These are phyloP conservation scores for Hymenoscyphus repandus DNA, from an alignment of 2,329 filamentous ascomycete genomes.

Conservation along the genomic window DNA sequence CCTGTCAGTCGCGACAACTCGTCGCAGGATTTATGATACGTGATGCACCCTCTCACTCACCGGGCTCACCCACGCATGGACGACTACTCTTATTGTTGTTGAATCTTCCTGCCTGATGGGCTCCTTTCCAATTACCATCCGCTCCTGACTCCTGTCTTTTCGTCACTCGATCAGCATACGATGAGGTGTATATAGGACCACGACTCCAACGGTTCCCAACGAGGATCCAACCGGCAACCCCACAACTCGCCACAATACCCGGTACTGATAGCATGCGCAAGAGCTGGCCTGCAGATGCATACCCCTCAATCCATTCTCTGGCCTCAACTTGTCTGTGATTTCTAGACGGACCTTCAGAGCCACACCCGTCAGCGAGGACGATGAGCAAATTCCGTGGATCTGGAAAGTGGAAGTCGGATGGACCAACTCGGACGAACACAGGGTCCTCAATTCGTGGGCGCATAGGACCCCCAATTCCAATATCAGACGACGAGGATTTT, in stretches of 20 bases:
- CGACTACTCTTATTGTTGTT: slow-evolving; percentile 19
- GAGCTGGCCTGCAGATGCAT: slow-evolving; percentile 12
- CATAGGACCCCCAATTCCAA: slow-evolving; percentile 49
- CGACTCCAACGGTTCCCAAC: neutral
- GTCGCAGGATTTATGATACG: slow-evolving; percentile 28
- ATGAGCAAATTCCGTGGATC: slow-evolving; percentile 27
- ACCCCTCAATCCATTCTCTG: slow-evolving; percentile 7
- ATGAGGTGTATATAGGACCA: neutral
- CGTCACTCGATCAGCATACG: neutral
- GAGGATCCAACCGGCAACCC: too few species aligned
- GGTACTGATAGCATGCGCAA: slow-evolving; percentile 11
- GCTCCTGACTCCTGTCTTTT: too few species aligned
- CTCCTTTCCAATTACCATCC: too few species aligned
- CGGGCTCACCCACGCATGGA: slow-evolving; percentile 13
- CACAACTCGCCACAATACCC: neutral
- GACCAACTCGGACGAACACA: slow-evolving; percentile 29
- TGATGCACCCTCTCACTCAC: slow-evolving; percentile 18
- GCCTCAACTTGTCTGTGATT: slow-evolving; percentile 16
- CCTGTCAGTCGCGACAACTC: slow-evolving; percentile 19
- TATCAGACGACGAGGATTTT: slow-evolving; percentile 51
- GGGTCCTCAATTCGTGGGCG: slow-evolving; percentile 49
- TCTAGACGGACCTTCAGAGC: slow-evolving; percentile 3
- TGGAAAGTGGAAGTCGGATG: slow-evolving; percentile 22
- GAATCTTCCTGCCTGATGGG: neutral
- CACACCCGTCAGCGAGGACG: slow-evolving; percentile 3